phyloP scores from a whole-genome alignment of 208 protist species.

The Novymonas esmeraldas region DNA sequence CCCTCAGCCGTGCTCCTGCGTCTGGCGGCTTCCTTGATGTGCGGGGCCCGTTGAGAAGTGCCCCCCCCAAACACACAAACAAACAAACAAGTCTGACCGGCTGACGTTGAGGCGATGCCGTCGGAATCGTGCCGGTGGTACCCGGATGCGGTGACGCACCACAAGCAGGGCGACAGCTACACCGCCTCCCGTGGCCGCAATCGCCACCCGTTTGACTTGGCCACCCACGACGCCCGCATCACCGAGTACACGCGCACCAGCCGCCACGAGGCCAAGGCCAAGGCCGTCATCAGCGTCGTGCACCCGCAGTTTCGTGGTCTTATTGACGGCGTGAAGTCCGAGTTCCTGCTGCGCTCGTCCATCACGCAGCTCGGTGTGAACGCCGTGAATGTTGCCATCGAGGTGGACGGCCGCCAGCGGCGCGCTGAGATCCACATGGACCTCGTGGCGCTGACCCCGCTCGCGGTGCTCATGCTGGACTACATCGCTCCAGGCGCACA shows the following conservation, averaged over 20 bases:
- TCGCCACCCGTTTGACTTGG: constrained; percentile 79
- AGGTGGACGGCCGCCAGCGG: constrained; percentile 42
- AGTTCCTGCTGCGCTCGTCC: constrained; percentile 89
- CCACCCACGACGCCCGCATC: constrained; percentile 71
- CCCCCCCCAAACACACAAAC: neutral
- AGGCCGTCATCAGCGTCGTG: constrained; percentile 46
- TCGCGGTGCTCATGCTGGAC: constrained; percentile 89
- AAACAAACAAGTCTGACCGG: neutral
- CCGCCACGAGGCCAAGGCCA: constrained; percentile 38
- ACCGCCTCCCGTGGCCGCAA: constrained; percentile 64
- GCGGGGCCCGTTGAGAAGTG: too few species aligned
- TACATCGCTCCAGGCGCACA: constrained; percentile 70
- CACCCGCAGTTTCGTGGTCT: constrained; percentile 87
- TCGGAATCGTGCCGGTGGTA: constrained; percentile 75
- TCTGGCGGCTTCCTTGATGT: too few species aligned
- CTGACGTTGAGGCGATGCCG: constrained; percentile 53
- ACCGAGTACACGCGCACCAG: constrained; percentile 34
- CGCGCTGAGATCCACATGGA: constrained; percentile 56
- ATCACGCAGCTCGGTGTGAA: constrained; percentile 92
- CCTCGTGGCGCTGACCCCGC: constrained; percentile 73
- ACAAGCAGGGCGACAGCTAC: constrained; percentile 64
- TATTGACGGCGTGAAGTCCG: constrained; percentile 45
- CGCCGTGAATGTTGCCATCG: constrained; percentile 62
- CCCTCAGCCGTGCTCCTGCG: too few species aligned
- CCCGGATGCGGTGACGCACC: constrained; percentile 79